Evolutionary conservation across 371 early-diverging fungal species (phyloP).

Genomic region (Blastocladiella emersonii): DNA sequence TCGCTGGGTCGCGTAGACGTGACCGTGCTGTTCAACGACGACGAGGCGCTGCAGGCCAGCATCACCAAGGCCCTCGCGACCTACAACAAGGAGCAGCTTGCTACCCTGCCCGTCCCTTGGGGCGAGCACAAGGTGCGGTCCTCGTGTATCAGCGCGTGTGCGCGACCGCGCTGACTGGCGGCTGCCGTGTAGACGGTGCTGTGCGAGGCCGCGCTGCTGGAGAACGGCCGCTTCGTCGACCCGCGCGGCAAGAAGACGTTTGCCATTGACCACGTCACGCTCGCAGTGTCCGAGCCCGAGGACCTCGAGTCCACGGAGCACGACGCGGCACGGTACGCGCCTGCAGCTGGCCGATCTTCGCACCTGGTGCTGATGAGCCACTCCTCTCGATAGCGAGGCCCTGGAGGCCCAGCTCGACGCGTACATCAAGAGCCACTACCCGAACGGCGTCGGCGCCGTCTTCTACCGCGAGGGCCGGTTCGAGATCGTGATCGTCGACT

Average conservation of each 20-base stretch:
- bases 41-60: conserved; percentile 54
- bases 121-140: conserved; percentile 39
- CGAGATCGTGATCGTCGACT: conserved; percentile 58
- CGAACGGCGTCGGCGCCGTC: conserved; percentile 54
- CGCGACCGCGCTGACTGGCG: background rate
- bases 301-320: background rate
- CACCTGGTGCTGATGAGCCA: no score
- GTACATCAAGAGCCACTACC: conserved; percentile 65
- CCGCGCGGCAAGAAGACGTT: conserved; percentile 52
- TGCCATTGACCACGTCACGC: conserved; percentile 56
- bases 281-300: conserved; percentile 14
- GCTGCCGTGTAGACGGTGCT: conserved; percentile 51
- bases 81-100: conserved; percentile 73
- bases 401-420: conserved; percentile 42
- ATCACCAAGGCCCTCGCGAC: conserved; percentile 57
- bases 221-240: conserved; percentile 51
- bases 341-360: no score
- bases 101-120: conserved; percentile 49
- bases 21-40: conserved; percentile 66
- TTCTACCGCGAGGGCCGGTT: conserved; percentile 33
- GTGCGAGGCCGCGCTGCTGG: conserved; percentile 51
- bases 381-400: conserved; percentile 28
- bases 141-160: background rate
- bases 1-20: conserved; percentile 44
- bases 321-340: background rate